Evolutionary conservation across 116 monocot species (phyloP).

Genomic region (Thalassia testudinum): DNA sequence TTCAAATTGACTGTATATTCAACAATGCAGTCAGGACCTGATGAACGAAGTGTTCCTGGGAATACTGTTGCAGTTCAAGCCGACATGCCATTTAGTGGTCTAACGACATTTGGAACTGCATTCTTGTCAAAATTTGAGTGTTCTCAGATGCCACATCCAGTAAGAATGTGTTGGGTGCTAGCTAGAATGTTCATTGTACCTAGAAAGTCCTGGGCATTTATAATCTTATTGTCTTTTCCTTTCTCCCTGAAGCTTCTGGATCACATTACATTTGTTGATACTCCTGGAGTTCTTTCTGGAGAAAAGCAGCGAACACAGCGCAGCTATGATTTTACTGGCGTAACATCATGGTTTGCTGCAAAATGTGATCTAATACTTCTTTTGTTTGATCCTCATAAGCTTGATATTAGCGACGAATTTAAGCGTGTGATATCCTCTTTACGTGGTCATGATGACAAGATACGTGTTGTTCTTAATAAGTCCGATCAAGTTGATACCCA

Average conservation of each 20-base stretch:
- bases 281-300: constrained; percentile 87
- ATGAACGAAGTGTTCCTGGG: constrained; percentile 81
- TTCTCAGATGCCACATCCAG: constrained; percentile 92
- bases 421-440: constrained; percentile 82
- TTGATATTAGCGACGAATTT: constrained; percentile 92
- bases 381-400: constrained; percentile 89
- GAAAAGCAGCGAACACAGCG: constrained; percentile 91
- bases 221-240: not conserved
- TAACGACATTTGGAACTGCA: constrained; percentile 74
- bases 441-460: constrained; percentile 89
- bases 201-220: not conserved
- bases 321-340: constrained; percentile 89
- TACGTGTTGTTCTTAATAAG: constrained; percentile 82
- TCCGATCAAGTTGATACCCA: constrained; percentile 88
- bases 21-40: constrained; percentile 58
- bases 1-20: not conserved
- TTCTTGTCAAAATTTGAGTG: constrained; percentile 89
- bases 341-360: constrained; percentile 89
- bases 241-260: constrained; percentile 40
- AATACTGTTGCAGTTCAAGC: constrained; percentile 93
- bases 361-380: constrained; percentile 93
- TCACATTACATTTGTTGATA: constrained; percentile 68
- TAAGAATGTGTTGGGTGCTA: constrained; percentile 12
- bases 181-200: no score
- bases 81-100: constrained; percentile 80